phyloP scores from a whole-genome alignment of 2,329 filamentous ascomycete species.

The Talaromyces verruculosus region DNA sequence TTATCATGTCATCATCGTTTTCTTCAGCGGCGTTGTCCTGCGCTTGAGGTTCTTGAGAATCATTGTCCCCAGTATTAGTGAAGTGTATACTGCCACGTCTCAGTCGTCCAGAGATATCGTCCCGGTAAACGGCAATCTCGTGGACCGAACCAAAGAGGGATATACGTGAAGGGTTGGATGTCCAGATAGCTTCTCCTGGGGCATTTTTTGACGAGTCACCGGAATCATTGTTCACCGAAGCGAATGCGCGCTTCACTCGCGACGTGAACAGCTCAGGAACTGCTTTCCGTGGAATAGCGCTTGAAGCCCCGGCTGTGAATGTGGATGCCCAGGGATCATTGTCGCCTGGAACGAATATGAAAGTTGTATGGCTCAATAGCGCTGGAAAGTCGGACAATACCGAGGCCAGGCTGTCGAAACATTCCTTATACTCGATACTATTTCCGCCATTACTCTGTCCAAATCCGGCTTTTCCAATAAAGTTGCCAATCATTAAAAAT shows the following conservation, averaged over 20 bases:
- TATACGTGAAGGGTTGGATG: constrained; percentile 79
- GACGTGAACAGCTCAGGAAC: constrained; percentile 91
- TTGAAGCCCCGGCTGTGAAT: constrained; percentile 57
- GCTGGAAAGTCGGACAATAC: constrained; percentile 79
- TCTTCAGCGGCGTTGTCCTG: not conserved
- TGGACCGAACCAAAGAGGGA: constrained; percentile 83
- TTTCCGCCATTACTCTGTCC: constrained; percentile 69
- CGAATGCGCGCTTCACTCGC: constrained; percentile 76
- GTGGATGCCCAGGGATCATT: constrained; percentile 96
- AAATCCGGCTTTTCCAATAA: constrained; percentile 61
- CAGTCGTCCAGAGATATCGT: constrained; percentile 79
- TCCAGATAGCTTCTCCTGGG: constrained; percentile 77
- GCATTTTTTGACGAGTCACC: constrained; percentile 53
- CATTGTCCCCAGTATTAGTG: not conserved
- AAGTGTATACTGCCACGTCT: constrained; percentile 68
- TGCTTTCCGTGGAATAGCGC: constrained; percentile 48
- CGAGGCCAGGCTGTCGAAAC: constrained; percentile 83
- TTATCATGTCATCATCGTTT: constrained; percentile 7
- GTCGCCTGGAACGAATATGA: constrained; percentile 91
- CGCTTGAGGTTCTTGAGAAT: constrained; percentile 5
- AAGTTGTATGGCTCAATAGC: constrained; percentile 75
- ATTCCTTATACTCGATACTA: constrained; percentile 95
- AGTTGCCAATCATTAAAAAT: constrained; percentile 85
- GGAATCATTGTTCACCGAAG: constrained; percentile 70
- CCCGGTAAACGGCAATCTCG: constrained; percentile 82